Evolutionary conservation across 208 protist genomes (phyloP), one percentile per base, ranked within the genome.

Genomic region (Acanthamoeba sp.): DNA sequence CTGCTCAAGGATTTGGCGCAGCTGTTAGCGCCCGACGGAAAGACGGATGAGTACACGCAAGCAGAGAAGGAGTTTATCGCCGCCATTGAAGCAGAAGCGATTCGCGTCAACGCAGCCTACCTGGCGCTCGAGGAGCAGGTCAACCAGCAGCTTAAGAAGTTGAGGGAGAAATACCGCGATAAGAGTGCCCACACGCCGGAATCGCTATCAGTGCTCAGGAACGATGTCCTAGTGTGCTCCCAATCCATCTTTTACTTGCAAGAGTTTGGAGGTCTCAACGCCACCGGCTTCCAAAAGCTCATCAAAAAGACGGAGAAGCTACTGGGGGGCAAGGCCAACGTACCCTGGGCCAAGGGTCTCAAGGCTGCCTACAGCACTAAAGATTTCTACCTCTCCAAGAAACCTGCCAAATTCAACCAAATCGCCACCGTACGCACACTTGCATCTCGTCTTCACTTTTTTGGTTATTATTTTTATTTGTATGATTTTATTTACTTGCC

Each of bases 241-340:
- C 82, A 90, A 34, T 38, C 38, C 45, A 90, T 90, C 38, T 57
- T 66, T 34, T 90, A 27, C 27, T 48, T 90, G 7, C 82, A 90
- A 50, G 62, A 76, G 59, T 78, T 76, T 45, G 48, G 24, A 24
- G 38, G 24, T 71, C 52, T 94, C 45, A 94, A 94, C 71, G 18
- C 40, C 9, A 71, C 50, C 9, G 91, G 91, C 20, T 94, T 94
- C 48, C 36, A 57, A 27, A 94, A 94, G 73, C 34, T 94, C 45
- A 20, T 94, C 40, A 94, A 94, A 5, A 94, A 94, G 76, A 64
- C 62, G 27, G 91, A 94, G 40, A 94, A 94, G 73, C 73, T 62
- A 14, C 34, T 94, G 38, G 91, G n/a, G n/a, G n/a, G 71, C 27
- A 90, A 90, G 82, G 16, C 0, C 57, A 69, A 76, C 50, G 52